Base-by-base conservation (phyloP, 2,329 filamentous ascomycete genomes). In the Xylaria digitata region DNA sequence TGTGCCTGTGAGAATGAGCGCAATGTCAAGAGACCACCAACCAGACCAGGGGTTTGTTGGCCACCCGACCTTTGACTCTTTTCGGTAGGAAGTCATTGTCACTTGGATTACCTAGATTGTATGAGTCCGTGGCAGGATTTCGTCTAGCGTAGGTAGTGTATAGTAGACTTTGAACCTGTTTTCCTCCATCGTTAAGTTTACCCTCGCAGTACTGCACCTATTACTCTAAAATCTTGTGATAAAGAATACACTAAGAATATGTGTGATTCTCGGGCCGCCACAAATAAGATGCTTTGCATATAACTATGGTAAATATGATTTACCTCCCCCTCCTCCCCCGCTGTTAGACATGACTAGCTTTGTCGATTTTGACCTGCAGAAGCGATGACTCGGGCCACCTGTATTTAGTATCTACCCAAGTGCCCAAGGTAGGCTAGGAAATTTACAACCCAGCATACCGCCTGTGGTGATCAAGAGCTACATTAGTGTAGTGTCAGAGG, bases 41-140 rank as follows among this genome's bases (percentile, higher is more conserved):
- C 26, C 23, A 48, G 46, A 19, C 43, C 11, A 53, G 48, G 61
- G 54, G 48, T 21, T 53, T 17, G 40, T 17, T 58, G 37, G 17
- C 53, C 42, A 53, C 49, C n/a, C n/a, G n/a, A 40, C 34, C 32
- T 46, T 45, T 30, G 32, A 19, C 30, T 34, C 37, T 13, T 37
- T 3, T 9, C 1, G 26, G 49, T 52, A 52, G 3, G 19, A 23
- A 26, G 13, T 49, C 21, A 23, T 8, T 48, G 37, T 40, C 9
- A 40, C 37, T 34, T 34, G 7, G 32, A 34, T 34, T 34, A n/a
- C n/a, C n/a, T n/a, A 11, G 32, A 34, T 34, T 8, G 13, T 40
- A 40, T 15, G 9, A 40, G 37, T 40, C 37, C 15, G 13, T 40
- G 37, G 11, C 34, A 37, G 34, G 11, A 8, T 37, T 11, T 7